These are phyloP conservation scores for Melampsora americana DNA, from an alignment of 1,284 basidiomycete species.

Conservation along the genomic window DNA sequence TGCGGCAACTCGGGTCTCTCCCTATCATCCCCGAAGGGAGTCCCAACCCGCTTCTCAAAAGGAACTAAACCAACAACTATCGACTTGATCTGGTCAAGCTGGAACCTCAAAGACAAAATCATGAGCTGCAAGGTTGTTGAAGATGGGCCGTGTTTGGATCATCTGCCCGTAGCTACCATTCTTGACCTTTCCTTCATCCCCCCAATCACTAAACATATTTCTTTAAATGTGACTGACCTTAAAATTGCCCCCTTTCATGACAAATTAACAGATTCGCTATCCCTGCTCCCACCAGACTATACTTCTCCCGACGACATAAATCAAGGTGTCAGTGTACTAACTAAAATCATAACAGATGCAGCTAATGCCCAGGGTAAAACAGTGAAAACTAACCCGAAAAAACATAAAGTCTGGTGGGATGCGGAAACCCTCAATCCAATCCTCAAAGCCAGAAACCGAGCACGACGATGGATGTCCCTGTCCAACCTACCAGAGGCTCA, in stretches of 20 bases:
- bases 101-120: not conserved
- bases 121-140: not conserved
- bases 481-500: not conserved
- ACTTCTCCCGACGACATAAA: no score
- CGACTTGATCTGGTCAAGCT: slow-evolving; percentile 10
- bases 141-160: slow-evolving; percentile 17
- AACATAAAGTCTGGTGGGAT: slow-evolving; percentile 15
- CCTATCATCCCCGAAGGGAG: not conserved
- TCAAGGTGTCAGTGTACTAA: no score
- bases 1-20: not conserved
- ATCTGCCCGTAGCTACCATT: slow-evolving; percentile 20
- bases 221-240: no score
- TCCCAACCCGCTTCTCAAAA: not conserved
- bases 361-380: slow-evolving; percentile 3
- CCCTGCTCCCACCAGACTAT: no score
- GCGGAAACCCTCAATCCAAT: not conserved
- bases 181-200: no score
- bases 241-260: no score
- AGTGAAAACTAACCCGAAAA: not conserved
- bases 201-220: no score
- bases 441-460: not conserved
- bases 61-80: not conserved
- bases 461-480: not conserved
- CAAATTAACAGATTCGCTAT: no score
- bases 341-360: no score